Evolutionary conservation across 371 early-diverging fungal species (phyloP).

Genomic region (Saksenaea oblongispora): DNA sequence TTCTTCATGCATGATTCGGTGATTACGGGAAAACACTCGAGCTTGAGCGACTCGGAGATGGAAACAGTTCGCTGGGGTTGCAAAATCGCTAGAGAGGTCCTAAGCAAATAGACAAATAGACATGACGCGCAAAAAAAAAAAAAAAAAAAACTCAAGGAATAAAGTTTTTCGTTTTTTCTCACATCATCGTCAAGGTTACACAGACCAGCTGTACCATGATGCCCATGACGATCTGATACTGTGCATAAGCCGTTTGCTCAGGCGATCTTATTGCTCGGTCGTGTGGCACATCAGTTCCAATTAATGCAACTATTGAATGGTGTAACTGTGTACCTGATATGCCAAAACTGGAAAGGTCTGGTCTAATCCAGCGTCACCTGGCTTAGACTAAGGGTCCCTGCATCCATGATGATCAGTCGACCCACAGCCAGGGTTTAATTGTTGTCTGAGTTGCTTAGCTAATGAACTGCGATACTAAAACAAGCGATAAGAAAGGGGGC

Average conservation of each 20-base stretch:
- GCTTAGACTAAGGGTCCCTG: neutral
- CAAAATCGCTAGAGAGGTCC: slow-evolving; percentile 61
- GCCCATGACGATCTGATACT: neutral
- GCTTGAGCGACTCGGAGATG: slow-evolving; percentile 46
- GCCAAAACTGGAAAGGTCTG: neutral
- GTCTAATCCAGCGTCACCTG: neutral
- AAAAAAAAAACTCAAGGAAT: no score
- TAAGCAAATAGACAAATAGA: slow-evolving; percentile 35
- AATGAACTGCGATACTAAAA: neutral
- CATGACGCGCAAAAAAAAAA: no score
- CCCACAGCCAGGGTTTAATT: neutral
- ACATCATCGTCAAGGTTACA: neutral
- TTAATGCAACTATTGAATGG: neutral
- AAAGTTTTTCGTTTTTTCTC: neutral
- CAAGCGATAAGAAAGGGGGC: neutral
- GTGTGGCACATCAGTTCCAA: neutral
- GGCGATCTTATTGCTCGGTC: neutral
- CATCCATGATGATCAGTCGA: neutral
- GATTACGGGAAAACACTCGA: slow-evolving; percentile 25
- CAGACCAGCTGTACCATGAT: neutral
- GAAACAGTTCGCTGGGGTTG: slow-evolving; percentile 66
- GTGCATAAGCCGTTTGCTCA: neutral
- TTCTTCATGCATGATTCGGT: slow-evolving; percentile 76
- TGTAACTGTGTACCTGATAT: neutral
- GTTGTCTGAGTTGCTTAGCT: neutral